Evolutionary conservation across 129 eudicot species (phyloP).

Genomic region (Erigeron canadensis): DNA sequence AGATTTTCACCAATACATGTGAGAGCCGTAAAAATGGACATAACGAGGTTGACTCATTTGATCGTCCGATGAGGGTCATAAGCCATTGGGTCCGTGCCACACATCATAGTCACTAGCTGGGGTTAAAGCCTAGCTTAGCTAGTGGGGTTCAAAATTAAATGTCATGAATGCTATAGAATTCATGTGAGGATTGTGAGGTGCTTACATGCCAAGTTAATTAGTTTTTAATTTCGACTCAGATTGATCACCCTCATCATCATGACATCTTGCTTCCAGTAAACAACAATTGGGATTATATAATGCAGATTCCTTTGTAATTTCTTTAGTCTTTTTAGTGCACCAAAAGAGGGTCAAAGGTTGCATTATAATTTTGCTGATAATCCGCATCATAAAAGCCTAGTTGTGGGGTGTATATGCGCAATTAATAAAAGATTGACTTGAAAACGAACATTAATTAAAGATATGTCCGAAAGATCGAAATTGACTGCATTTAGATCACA

Average conservation of each 20-base stretch:
- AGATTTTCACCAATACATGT: no score
- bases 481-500: conserved; percentile 19
- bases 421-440: conserved; percentile 9
- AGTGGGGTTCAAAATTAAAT: neutral
- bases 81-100: conserved; percentile 9
- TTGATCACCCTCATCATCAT: neutral
- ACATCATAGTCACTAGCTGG: neutral
- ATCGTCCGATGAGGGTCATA: neutral
- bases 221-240: neutral
- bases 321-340: conserved; percentile 14
- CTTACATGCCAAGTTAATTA: conserved; percentile 20
- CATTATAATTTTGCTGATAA: conserved; percentile 5
- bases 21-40: no score
- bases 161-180: neutral
- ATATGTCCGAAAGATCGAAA: neutral
- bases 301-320: neutral
- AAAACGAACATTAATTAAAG: neutral
- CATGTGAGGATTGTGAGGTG: conserved; percentile 19
- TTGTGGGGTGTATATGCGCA: conserved; percentile 10
- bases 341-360: conserved; percentile 18
- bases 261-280: neutral
- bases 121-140: conserved; percentile 5
- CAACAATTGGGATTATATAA: conserved; percentile 2
- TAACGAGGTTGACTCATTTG: neutral
- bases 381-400: conserved; percentile 17